Evolutionary conservation across 305 asterid genomes (phyloP).

Genomic region (Fraxinus ornus): DNA sequence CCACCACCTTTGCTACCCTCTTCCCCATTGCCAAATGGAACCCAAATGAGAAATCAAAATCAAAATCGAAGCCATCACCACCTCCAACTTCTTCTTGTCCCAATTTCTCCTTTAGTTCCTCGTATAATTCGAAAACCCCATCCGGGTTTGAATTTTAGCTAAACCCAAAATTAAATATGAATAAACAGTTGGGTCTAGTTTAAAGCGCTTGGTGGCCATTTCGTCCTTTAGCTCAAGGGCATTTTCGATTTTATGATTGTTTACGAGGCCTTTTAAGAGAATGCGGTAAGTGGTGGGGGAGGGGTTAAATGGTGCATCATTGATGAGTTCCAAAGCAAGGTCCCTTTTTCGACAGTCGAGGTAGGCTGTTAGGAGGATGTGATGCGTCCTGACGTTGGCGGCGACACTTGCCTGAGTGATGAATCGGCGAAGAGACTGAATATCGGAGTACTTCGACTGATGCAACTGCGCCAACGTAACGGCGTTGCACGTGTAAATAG

Average conservation of each 20-base stretch:
- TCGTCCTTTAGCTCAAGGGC: constrained; percentile 65
- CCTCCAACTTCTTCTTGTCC: constrained; percentile 55
- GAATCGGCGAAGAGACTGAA: constrained; percentile 79
- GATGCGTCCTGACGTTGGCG: constrained; percentile 64
- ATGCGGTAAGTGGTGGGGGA: constrained; percentile 71
- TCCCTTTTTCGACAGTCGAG: constrained; percentile 80
- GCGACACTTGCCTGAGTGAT: constrained; percentile 85
- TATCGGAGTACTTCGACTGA: constrained; percentile 64
- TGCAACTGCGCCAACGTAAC: constrained; percentile 76
- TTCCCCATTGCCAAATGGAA: no score
- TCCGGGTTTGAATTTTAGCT: constrained; percentile 54
- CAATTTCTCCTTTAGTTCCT: constrained; percentile 73
- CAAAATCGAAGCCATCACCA: constrained; percentile 32
- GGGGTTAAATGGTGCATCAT: constrained; percentile 69
- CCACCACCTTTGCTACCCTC: no score
- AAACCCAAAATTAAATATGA: constrained; percentile 75
- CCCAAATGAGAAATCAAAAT: no score
- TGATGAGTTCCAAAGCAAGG: constrained; percentile 80
- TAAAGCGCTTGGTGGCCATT: constrained; percentile 58
- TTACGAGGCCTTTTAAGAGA: constrained; percentile 69
- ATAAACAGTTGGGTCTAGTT: constrained; percentile 59
- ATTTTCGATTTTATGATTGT: constrained; percentile 50
- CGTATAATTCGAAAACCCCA: constrained; percentile 60
- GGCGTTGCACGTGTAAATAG: constrained; percentile 73
- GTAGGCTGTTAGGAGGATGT: constrained; percentile 70